Conservation (phyloP, 208 protist genomes). For the Herpetomonas samuelpessoai region DNA sequence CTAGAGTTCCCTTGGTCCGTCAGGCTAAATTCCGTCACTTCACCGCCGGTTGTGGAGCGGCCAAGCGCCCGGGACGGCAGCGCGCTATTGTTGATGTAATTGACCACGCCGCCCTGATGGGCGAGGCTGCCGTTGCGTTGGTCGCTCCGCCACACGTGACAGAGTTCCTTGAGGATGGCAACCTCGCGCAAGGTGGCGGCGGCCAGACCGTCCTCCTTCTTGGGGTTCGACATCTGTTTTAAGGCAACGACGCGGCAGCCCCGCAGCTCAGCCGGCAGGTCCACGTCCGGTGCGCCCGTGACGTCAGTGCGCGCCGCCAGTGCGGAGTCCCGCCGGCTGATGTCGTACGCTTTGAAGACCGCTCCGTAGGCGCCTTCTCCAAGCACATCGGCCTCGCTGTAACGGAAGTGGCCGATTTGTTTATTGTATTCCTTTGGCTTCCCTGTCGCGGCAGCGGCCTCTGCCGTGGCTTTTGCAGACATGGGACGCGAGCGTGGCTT, state of each 20-base stretch:
- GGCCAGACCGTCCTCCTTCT: slow-evolving; percentile 83
- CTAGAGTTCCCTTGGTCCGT: background rate
- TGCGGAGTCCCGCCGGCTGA: background rate
- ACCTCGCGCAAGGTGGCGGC: slow-evolving; percentile 86
- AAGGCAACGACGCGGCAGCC: slow-evolving; percentile 56
- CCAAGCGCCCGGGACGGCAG: background rate
- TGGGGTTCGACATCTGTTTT: slow-evolving; percentile 71
- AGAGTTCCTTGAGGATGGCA: slow-evolving; percentile 91
- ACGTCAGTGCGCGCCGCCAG: background rate
- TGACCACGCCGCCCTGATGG: slow-evolving; percentile 6
- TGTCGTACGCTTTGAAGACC: slow-evolving; percentile 88
- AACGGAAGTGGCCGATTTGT: slow-evolving; percentile 28
- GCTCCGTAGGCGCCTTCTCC: slow-evolving; percentile 97
- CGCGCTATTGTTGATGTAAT: slow-evolving; percentile 8
- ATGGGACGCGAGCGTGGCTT: too few species aligned
- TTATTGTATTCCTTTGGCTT: slow-evolving; percentile 3
- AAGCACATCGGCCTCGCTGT: slow-evolving; percentile 88
- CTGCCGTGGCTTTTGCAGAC: background rate
- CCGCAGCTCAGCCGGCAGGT: slow-evolving; percentile 37
- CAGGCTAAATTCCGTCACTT: background rate
- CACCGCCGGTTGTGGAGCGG: background rate
- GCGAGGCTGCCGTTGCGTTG: slow-evolving; percentile 9
- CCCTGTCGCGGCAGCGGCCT: background rate
- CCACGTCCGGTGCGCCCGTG: slow-evolving; percentile 3
- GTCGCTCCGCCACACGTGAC: slow-evolving; percentile 11